Evolutionary conservation across 306 rosid genomes (phyloP), one percentile per base, ranked within the genome.

Genomic region (Alnus glutinosa): DNA sequence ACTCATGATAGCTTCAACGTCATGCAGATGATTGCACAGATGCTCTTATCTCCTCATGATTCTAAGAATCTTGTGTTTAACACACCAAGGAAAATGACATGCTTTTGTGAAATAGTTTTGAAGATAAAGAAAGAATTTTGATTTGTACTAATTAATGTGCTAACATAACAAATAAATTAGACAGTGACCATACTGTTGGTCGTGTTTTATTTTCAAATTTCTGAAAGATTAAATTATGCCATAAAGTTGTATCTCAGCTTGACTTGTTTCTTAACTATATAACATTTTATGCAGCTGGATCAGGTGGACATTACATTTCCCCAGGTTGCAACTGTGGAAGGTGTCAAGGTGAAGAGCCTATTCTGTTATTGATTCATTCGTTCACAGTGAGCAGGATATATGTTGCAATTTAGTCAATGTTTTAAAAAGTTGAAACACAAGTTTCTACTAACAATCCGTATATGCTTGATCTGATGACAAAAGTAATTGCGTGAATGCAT

Each of bases 291-390:
- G 80, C 91, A 85, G 97, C 72, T 77, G 86, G 88, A 92, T 83
- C 89, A 83, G 82, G 87, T 81, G 67, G 93, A 94, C 85, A 39
- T 77, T 81, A 75, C 89, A 28, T 87, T 86, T 86, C 93, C 91
- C 70, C 83, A 81, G 83, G 86, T 81, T 77, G 62, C 83, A 18
- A 74, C 83, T 46, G 79, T 80, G 75, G 97, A 87, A 75, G 81
- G 78, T 74, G 59, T 88, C 70, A 86, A 90, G 93, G 97, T 93
- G 77, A 73, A 59, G 73, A 44, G 52, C 75, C 13, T 23, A 4
- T 58, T 80, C 77, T 59, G 64, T 78, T 71, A 42, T 47, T 39
- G 42, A 68, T 42, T 68, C 14, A 68, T 44, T 39, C 19, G 12
- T 68, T 36, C 48, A 18, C 10, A 18, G 32, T 68, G 32, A 37